Conservation (phyloP, 2,329 filamentous ascomycete species). For the Cladosporium sp. region DNA sequence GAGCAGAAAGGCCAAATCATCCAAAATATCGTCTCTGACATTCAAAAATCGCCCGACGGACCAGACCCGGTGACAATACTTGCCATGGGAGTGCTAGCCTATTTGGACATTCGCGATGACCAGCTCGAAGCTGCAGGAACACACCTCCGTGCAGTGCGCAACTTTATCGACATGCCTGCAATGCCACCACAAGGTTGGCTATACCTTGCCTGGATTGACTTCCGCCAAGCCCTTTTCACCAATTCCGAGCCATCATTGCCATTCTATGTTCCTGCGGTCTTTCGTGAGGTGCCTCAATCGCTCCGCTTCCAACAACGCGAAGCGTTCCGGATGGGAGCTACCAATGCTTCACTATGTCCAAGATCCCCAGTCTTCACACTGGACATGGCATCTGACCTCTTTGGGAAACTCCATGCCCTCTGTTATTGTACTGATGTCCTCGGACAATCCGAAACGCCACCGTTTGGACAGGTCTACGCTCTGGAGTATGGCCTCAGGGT, state of each 20-base stretch:
- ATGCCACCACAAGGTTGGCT: slow-evolving; percentile 10
- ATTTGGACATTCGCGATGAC: slow-evolving; percentile 15
- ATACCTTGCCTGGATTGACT: slow-evolving; percentile 8
- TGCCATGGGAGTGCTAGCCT: slow-evolving; percentile 10
- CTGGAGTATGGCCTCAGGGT: slow-evolving; percentile 14
- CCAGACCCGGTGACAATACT: neutral
- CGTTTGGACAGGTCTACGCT: slow-evolving; percentile 15
- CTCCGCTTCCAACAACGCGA: slow-evolving; percentile 12
- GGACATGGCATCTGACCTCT: slow-evolving; percentile 15
- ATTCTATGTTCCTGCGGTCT: slow-evolving; percentile 5
- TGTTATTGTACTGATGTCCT: slow-evolving; percentile 12
- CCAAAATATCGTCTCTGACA: slow-evolving; percentile 10
- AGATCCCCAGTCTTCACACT: slow-evolving; percentile 9
- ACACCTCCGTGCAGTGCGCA: slow-evolving; percentile 2
- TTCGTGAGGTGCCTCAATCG: neutral
- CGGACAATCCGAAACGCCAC: neutral
- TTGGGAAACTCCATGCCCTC: slow-evolving; percentile 16
- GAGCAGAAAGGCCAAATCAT: slow-evolving; percentile 15
- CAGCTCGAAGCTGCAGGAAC: slow-evolving; percentile 8
- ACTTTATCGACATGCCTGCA: slow-evolving; percentile 7
- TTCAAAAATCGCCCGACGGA: neutral
- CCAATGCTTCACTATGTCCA: slow-evolving; percentile 12
- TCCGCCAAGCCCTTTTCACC: slow-evolving; percentile 16
- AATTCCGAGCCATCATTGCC: neutral
- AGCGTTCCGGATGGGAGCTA: slow-evolving; percentile 5